Base-by-base conservation (phyloP, 2,329 filamentous ascomycete species). In the Lasiodiplodia theobromae region DNA sequence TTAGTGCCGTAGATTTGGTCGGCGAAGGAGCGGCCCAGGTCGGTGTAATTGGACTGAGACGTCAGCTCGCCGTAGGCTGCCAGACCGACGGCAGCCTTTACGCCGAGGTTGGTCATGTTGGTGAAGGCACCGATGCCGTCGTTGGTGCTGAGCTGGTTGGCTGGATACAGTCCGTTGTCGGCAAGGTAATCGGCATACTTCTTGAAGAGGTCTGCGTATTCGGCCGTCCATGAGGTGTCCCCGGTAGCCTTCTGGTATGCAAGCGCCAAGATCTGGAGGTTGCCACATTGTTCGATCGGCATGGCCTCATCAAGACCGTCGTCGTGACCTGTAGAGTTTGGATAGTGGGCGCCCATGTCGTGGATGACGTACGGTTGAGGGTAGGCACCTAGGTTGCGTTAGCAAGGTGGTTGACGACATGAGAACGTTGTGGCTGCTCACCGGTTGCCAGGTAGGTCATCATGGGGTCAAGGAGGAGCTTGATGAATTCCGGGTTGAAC, bases 61-160 rank as follows among this genome's bases (percentile, higher is more conserved):
- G 77, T 79, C 44, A 84, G 71, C 51, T 76, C 71, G 12, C 82
- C 80, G 68, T 80, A 84, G 18, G 83, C 82, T 40, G 79, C 80
- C n/a, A 85, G 76, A 0, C 79, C 83, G 8, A 85, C 78, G 6
- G 82, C 81, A 3, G 82, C 78, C 71, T 84, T 84, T 71, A 84
- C 80, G 5, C 82, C 82, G 3, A 85, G 77, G 66, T 81, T 81
- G 7, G 83, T 85, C 70, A 84, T 79, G 62, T 84, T 84, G 11
- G 79, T 74, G 5, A 80, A 73, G 10, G 75, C 73, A 1, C 81
- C 80, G 3, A 79, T 77, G 23, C 78, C 79, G 69, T 84, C 82
- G 68, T 82, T 82, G 7, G 81, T 82, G 4, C 78, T 80, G 38
- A 82, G 73, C 68, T 84, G 82, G 40, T 77, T 72, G 7, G 74